Evolutionary conservation across 2,329 filamentous ascomycete genomes (phyloP), one percentile per base, ranked within the genome.

Genomic region (Verticillium isaacii): DNA sequence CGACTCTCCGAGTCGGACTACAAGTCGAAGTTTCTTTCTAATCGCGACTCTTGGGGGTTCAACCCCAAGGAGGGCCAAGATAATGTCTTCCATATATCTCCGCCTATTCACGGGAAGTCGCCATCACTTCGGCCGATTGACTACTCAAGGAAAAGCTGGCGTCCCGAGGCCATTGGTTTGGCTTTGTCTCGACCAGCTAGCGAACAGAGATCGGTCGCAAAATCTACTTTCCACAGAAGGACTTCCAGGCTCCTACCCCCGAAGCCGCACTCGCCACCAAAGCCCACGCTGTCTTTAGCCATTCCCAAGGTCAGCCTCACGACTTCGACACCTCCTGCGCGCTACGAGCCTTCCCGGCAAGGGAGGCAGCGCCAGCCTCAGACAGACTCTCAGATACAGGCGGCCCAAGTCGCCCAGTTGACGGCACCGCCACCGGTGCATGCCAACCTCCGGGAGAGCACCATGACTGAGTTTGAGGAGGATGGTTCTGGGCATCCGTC

Each of bases 381-480:
- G 19, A 65, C 63, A 29, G 59, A 60, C 58, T 65, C 64, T 14
- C 64, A 64, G 37, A 63, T 65, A 2, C 55, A 59, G 17, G 62
- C 59, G 3, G 60, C 58, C 34, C 58, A 59, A 52, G 59, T 62
- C 25, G 63, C 61, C 29, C 64, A 62, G 58, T 60, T 66, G 11
- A 65, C 65, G 7, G 63, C 63, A 1, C 60, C 65, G 12, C 65
- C 65, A 6, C 60, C 55, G 12, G 65, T 58, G 23, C 63, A 64
- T 34, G 50, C 57, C 45, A 62, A 65, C 45, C 68, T 72, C 11
- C 74, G 73, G 25, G 77, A 80, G 61, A 80, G 82, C 70, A 74
- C 79, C 61, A 72, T 83, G 64, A 80, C 82, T 9, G 77, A 85
- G 71, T 81, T 85, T 62, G 82, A 85, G 63, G 78, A 85, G 71